These are phyloP conservation scores for Phyllosticta citrichinensis DNA, from an alignment of 2,329 filamentous ascomycete genomes.

Conservation along the genomic window DNA sequence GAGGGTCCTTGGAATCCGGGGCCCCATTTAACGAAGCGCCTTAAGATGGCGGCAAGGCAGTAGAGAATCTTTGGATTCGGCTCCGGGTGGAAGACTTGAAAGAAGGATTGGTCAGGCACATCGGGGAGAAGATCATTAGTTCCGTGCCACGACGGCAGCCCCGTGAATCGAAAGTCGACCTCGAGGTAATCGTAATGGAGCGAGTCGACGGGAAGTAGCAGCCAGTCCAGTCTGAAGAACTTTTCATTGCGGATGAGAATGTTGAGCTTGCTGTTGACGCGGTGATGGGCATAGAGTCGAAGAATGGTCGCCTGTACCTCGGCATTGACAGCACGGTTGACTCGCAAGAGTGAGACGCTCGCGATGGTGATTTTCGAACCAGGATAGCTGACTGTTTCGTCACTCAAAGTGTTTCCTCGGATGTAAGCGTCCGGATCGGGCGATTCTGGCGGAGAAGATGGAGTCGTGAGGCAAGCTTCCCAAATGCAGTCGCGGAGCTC, in stretches of 20 bases:
- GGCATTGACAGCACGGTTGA: constrained; percentile 1
- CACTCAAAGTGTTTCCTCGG: neutral
- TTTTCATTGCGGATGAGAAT: neutral
- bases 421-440: neutral
- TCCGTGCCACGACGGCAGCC: neutral
- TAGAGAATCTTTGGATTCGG: constrained; percentile 3
- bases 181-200: constrained; percentile 1
- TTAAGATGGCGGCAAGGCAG: neutral
- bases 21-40: constrained; percentile 4
- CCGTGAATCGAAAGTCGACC: neutral
- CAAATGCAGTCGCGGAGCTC: constrained; percentile 5
- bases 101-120: constrained; percentile 5
- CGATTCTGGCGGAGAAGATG: neutral
- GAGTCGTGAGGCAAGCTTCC: constrained; percentile 2
- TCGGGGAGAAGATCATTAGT: neutral
- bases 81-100: constrained; percentile 3
- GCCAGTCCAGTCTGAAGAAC: constrained; percentile 4
- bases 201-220: constrained; percentile 3
- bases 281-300: constrained; percentile 1
- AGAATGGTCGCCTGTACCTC: constrained; percentile 1
- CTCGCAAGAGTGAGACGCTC: neutral
- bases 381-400: neutral
- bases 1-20: neutral
- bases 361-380: neutral
- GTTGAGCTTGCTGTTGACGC: neutral